Conservation (phyloP, 305 asterid genomes). For the Fraxinus baroniana region DNA sequence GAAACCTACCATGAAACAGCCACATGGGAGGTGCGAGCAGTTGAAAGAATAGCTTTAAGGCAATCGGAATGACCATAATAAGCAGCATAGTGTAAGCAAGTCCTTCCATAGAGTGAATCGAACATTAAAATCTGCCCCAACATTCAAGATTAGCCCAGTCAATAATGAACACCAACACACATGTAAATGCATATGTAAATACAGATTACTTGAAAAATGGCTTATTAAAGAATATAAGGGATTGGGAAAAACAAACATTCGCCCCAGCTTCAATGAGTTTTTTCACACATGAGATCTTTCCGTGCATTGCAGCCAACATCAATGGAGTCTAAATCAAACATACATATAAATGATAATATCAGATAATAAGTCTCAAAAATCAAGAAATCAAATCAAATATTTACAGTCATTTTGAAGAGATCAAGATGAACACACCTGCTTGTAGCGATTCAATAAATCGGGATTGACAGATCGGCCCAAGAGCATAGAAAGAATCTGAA, state of each 20-base stretch:
- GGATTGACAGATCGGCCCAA: conserved; percentile 71
- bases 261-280: conserved; percentile 92
- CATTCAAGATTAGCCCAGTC: conserved; percentile 17
- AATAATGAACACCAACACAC: not conserved
- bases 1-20: conserved; percentile 73
- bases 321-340: conserved; percentile 70
- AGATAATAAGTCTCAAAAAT: not conserved
- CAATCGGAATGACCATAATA: conserved; percentile 84
- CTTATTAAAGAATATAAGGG: not conserved
- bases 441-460: conserved; percentile 75
- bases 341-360: not conserved
- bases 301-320: conserved; percentile 99
- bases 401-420: conserved; percentile 3
- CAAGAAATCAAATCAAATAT: not conserved
- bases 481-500: conserved; percentile 73
- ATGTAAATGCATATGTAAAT: not conserved
- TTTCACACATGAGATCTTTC: conserved; percentile 74
- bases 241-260: conserved; percentile 49
- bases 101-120: conserved; percentile 80
- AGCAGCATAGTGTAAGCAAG: conserved; percentile 97
- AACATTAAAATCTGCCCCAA: conserved; percentile 78
- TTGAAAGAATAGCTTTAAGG: conserved; percentile 65
- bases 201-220: not conserved
- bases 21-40: conserved; percentile 72
- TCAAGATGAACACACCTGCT: conserved; percentile 52